phyloP scores from a whole-genome alignment of 345 rosid species.

The Citrus reticulata region DNA sequence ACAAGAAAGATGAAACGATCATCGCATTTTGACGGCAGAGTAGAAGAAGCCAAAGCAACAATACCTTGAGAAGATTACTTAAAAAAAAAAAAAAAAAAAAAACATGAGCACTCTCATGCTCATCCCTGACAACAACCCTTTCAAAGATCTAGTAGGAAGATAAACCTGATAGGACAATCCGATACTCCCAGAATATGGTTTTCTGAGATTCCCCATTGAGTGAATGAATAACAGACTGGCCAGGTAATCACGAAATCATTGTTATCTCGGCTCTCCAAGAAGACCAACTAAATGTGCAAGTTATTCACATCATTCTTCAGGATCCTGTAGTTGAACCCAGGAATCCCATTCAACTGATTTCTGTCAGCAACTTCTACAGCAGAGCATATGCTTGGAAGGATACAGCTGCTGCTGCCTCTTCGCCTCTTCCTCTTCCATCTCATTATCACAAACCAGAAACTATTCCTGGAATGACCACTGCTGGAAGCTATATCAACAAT shows the following conservation, averaged over 20 bases:
- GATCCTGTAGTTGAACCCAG: constrained; percentile 56
- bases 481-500: constrained; percentile 22
- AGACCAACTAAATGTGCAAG: constrained; percentile 17
- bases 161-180: not conserved
- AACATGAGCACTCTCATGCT: not conserved
- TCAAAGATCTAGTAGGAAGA: not conserved
- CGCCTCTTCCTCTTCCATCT: constrained; percentile 58
- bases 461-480: constrained; percentile 30
- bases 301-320: constrained; percentile 46
- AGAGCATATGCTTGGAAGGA: constrained; percentile 56
- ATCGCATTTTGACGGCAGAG: not conserved
- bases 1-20: not conserved
- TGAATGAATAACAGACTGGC: not conserved
- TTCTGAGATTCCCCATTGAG: not conserved
- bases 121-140: not conserved
- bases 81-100: not conserved
- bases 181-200: not conserved
- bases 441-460: constrained; percentile 48
- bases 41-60: not conserved
- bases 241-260: not conserved
- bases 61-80: not conserved
- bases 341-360: constrained; percentile 24
- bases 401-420: constrained; percentile 28
- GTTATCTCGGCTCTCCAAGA: not conserved
- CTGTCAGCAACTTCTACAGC: constrained; percentile 43